Percentiles rank a stretch among this genome's conserved stretches.
Evolutionary conservation across 176 grass and related monocot genomes (phyloP).

Genomic region (Hyparrhenia diplandra): DNA sequence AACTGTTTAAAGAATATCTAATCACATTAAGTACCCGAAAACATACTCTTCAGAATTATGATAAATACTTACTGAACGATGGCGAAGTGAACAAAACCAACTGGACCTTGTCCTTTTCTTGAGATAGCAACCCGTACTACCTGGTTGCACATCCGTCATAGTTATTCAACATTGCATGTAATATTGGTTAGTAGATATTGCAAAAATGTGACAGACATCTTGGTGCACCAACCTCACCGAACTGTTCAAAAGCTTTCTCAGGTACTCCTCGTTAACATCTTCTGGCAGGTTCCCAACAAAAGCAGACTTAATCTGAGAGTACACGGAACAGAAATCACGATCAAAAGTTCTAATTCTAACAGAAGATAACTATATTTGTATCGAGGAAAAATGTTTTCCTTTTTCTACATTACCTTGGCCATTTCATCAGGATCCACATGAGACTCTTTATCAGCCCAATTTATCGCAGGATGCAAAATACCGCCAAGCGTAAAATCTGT

Average conservation of each 20-base stretch:
- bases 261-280: constrained; percentile 58
- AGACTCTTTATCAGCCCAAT: constrained; percentile 79
- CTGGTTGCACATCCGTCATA: constrained; percentile 38
- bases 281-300: constrained; percentile 81
- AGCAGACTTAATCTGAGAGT: constrained; percentile 58
- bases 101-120: constrained; percentile 65
- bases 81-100: constrained; percentile 78
- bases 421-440: constrained; percentile 54
- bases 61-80: constrained; percentile 53
- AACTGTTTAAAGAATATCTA: background rate
- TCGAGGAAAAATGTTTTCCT: background rate
- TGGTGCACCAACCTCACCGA: constrained; percentile 54
- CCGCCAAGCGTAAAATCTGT: constrained; percentile 70
- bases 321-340: constrained; percentile 17
- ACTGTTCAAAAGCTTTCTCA: constrained; percentile 63
- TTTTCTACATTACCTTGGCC: constrained; percentile 57
- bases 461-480: constrained; percentile 70
- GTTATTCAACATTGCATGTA: constrained; percentile 18
- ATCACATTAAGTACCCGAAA: constrained; percentile 9
- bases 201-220: constrained; percentile 15
- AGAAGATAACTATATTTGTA: constrained; percentile 28
- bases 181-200: constrained; percentile 16
- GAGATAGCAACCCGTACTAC: constrained; percentile 56
- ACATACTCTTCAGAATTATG: constrained; percentile 1
- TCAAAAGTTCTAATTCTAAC: constrained; percentile 6